These are phyloP conservation scores for Pleurotus salmoneostramineus DNA, from an alignment of 768 basidiomycete species.

Conservation along the genomic window DNA sequence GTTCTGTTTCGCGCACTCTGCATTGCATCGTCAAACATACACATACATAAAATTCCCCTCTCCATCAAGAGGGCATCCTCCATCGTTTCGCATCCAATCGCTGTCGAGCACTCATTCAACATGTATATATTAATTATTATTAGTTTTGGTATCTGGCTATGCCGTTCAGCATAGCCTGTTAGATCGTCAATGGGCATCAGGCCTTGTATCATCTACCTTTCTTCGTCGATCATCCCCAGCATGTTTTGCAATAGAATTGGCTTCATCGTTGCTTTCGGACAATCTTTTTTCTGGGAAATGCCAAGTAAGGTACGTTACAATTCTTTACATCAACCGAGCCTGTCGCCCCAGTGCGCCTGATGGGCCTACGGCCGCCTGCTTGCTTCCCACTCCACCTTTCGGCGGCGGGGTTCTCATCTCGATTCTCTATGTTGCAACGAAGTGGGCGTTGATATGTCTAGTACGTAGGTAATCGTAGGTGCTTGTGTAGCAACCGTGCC, in stretches of 20 bases:
- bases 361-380: too few relatives aligned
- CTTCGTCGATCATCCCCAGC: neutral
- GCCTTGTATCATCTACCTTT: neutral
- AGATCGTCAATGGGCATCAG: conserved; percentile 6
- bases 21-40: too few relatives aligned
- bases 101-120: conserved; percentile 2
- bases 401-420: too few relatives aligned
- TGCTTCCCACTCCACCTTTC: too few relatives aligned
- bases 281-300: too few relatives aligned
- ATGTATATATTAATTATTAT: neutral
- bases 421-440: too few relatives aligned
- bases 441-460: too few relatives aligned
- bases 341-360: too few relatives aligned
- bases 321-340: too few relatives aligned
- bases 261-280: neutral
- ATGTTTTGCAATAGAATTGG: neutral
- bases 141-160: neutral
- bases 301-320: too few relatives aligned
- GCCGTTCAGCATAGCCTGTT: conserved; percentile 7
- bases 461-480: too few relatives aligned
- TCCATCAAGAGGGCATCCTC: neutral
- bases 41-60: neutral
- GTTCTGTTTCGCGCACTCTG: neutral
- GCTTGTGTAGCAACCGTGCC: too few relatives aligned
- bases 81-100: neutral